Percentiles rank a stretch among this genome's conserved stretches.
Evolutionary conservation across 345 rosid species (phyloP).

Genomic region (Rhizophora apiculata): DNA sequence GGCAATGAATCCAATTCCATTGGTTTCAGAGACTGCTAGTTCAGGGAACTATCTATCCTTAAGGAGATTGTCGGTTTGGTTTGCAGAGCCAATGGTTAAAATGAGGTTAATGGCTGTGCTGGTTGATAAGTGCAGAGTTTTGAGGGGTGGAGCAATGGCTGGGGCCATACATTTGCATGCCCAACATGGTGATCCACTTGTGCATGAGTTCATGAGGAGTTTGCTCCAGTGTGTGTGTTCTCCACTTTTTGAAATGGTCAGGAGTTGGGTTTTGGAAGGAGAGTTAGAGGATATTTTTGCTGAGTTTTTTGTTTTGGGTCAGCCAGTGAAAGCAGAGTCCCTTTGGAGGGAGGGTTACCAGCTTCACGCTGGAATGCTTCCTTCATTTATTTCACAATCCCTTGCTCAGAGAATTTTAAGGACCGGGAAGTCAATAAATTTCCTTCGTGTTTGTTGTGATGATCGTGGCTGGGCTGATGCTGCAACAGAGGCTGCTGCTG

Average conservation of each 20-base stretch:
- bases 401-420: constrained; percentile 89
- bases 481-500: constrained; percentile 85
- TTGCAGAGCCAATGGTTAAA: constrained; percentile 89
- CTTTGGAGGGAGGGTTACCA: constrained; percentile 99
- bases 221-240: constrained; percentile 84
- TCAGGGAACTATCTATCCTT: constrained; percentile 71
- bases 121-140: constrained; percentile 85
- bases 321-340: constrained; percentile 86
- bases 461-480: constrained; percentile 96
- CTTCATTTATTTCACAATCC: constrained; percentile 82
- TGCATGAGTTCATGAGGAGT: constrained; percentile 79
- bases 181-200: constrained; percentile 90
- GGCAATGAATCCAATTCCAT: constrained; percentile 87
- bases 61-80: constrained; percentile 91
- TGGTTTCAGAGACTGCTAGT: constrained; percentile 64
- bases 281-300: constrained; percentile 91
- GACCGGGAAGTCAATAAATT: constrained; percentile 95
- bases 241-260: constrained; percentile 96
- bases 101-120: constrained; percentile 98
- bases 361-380: constrained; percentile 83
- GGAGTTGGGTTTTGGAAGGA: constrained; percentile 99
- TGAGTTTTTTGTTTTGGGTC: constrained; percentile 84
- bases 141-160: constrained; percentile 96
- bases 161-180: constrained; percentile 98
- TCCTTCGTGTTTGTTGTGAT: constrained; percentile 92